A percentile compares a stretch with the other conserved stretches of the same genome.
These are phyloP conservation scores for Breynia disticha DNA, from an alignment of 441 rosid genomes.

Conservation along the genomic window DNA sequence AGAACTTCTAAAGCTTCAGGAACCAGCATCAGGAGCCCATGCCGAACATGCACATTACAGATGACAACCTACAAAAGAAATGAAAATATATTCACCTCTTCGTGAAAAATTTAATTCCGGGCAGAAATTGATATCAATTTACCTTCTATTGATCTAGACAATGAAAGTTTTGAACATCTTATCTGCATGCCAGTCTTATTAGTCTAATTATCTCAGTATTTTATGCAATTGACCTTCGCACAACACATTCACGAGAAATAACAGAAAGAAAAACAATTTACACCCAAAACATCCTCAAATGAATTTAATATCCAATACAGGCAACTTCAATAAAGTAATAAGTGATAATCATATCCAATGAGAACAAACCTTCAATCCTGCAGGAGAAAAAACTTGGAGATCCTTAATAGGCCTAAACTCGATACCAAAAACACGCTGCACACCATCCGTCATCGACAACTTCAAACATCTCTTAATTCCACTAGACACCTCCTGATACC, in stretches of 20 bases:
- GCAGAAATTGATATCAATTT: not conserved
- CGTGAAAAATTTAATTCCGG: not conserved
- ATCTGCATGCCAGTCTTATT: too few relatives aligned
- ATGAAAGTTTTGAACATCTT: too few relatives aligned
- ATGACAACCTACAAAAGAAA: slow-evolving; percentile 46
- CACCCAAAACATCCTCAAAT: too few relatives aligned
- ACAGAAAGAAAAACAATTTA: too few relatives aligned
- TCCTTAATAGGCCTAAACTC: slow-evolving; percentile 86
- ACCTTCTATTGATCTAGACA: not conserved
- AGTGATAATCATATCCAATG: slow-evolving; percentile 6
- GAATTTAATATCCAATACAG: too few relatives aligned
- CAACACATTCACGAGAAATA: too few relatives aligned
- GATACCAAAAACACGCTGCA: slow-evolving; percentile 82
- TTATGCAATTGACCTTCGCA: too few relatives aligned
- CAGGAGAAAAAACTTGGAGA: slow-evolving; percentile 64
- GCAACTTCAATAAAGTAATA: not conserved
- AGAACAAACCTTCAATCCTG: slow-evolving; percentile 72
- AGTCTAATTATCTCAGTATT: too few relatives aligned
- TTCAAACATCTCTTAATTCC: slow-evolving; percentile 88
- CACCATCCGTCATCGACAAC: slow-evolving; percentile 85
- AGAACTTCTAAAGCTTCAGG: slow-evolving; percentile 78
- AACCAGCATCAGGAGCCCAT: slow-evolving; percentile 73
- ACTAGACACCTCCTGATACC: slow-evolving; percentile 54
- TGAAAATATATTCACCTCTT: too few relatives aligned
- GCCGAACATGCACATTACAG: slow-evolving; percentile 66